These are phyloP conservation scores for Xanthoceras sorbifolium DNA, from an alignment of 345 rosid species.

Conservation along the genomic window DNA sequence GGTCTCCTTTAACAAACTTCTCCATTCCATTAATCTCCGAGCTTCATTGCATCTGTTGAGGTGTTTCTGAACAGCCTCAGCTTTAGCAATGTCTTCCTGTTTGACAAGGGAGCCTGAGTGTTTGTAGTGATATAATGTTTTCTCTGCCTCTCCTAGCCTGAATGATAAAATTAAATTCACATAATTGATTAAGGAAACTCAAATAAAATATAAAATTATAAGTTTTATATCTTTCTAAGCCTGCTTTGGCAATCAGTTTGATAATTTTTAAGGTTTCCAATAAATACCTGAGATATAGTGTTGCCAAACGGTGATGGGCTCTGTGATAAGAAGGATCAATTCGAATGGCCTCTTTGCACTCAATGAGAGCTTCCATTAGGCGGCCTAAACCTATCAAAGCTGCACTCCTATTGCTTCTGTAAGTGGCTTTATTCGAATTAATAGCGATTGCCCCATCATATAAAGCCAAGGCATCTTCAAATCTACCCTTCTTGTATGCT, in stretches of 20 bases:
- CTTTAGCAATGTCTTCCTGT: conserved; percentile 44
- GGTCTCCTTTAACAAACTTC: conserved; percentile 47
- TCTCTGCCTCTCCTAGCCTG: conserved; percentile 71
- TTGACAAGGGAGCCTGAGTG: conserved; percentile 38
- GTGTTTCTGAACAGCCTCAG: conserved; percentile 43
- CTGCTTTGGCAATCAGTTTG: too few relatives aligned
- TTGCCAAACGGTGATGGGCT: conserved; percentile 74
- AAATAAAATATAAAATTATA: neutral
- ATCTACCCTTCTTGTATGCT: conserved; percentile 69
- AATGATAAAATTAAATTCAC: neutral
- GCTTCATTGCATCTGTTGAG: conserved; percentile 46
- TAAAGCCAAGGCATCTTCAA: conserved; percentile 67
- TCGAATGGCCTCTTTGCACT: conserved; percentile 72
- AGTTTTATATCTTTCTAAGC: neutral
- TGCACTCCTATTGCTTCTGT: conserved; percentile 79
- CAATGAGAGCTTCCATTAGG: conserved; percentile 65
- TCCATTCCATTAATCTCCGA: conserved; percentile 52
- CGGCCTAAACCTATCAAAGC: conserved; percentile 82
- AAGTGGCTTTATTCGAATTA: conserved; percentile 66
- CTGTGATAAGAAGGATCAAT: conserved; percentile 63
- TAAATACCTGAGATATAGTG: conserved; percentile 55
- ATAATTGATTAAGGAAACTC: neutral
- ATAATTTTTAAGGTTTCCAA: too few relatives aligned
- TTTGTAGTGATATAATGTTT: conserved; percentile 57
- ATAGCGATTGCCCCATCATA: conserved; percentile 75